Conservation (phyloP, 2,329 filamentous ascomycete species). For the Fusarium sp. region DNA sequence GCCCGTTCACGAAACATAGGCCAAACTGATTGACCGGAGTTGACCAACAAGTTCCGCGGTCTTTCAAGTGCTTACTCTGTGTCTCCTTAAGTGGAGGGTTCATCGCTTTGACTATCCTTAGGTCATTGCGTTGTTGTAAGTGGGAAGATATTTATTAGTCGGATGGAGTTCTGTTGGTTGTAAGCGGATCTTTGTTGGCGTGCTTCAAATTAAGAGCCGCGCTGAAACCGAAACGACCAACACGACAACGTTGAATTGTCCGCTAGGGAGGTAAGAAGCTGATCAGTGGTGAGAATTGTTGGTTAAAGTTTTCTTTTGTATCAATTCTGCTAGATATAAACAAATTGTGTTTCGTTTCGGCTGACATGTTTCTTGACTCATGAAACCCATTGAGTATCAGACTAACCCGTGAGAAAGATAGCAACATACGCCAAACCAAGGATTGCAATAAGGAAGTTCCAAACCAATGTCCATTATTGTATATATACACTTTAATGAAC, state of each 20-base stretch:
- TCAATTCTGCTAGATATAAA: not conserved
- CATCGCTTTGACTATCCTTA: not conserved
- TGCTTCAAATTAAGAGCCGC: constrained; percentile 3
- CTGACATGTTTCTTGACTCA: not conserved
- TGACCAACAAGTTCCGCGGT: not conserved
- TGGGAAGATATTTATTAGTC: not conserved
- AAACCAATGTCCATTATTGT: too few relatives aligned
- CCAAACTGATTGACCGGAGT: constrained; percentile 2
- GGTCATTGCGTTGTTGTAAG: not conserved
- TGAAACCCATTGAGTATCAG: not conserved
- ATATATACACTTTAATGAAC: too few relatives aligned
- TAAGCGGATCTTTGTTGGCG: not conserved
- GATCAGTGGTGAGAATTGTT: not conserved
- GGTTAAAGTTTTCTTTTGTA: not conserved
- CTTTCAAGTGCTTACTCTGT: not conserved
- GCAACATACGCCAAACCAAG: not conserved
- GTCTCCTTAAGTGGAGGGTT: not conserved
- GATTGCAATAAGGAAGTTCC: too few relatives aligned
- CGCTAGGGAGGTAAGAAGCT: not conserved
- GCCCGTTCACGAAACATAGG: constrained; percentile 9
- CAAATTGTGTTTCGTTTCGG: not conserved
- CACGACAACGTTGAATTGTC: not conserved
- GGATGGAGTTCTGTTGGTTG: not conserved
- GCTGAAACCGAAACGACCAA: constrained; percentile 28
- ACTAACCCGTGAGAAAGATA: not conserved